phyloP scores from a whole-genome alignment of 2,329 filamentous ascomycete species.

The Blumeria hordei region DNA sequence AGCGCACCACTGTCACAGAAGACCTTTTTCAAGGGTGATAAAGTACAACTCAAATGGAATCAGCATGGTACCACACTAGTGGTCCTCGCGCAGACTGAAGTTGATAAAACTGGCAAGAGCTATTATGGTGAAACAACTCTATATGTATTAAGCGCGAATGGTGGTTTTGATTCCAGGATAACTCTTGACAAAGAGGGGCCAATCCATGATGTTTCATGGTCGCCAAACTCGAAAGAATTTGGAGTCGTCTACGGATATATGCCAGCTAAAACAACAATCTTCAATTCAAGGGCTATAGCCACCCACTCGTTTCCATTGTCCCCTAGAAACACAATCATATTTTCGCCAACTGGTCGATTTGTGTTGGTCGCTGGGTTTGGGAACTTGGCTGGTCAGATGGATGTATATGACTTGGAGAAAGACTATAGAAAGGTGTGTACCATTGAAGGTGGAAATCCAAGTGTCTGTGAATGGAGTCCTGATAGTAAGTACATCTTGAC shows the following conservation, averaged over 20 bases:
- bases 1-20: slow-evolving; percentile 70
- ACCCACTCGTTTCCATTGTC: slow-evolving; percentile 68
- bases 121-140: slow-evolving; percentile 98
- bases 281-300: slow-evolving; percentile 66
- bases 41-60: slow-evolving; percentile 98
- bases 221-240: slow-evolving; percentile 90
- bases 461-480: slow-evolving; percentile 90
- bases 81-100: slow-evolving; percentile 89
- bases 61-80: slow-evolving; percentile 71
- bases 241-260: slow-evolving; percentile 95
- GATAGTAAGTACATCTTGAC: slow-evolving; percentile 91
- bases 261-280: slow-evolving; percentile 97
- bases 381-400: slow-evolving; percentile 91
- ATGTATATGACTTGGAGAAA: slow-evolving; percentile 89
- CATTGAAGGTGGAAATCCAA: slow-evolving; percentile 86
- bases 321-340: slow-evolving; percentile 83
- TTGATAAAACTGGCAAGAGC: slow-evolving; percentile 95
- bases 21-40: slow-evolving; percentile 98
- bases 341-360: slow-evolving; percentile 83
- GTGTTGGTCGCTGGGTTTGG: slow-evolving; percentile 89
- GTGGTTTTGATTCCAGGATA: slow-evolving; percentile 77
- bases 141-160: slow-evolving; percentile 79
- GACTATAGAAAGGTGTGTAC: slow-evolving; percentile 82
- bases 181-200: slow-evolving; percentile 89
- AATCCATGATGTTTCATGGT: slow-evolving; percentile 97